Conservation (phyloP, 768 basidiomycete species). For the Leccinum disarticulatum region DNA sequence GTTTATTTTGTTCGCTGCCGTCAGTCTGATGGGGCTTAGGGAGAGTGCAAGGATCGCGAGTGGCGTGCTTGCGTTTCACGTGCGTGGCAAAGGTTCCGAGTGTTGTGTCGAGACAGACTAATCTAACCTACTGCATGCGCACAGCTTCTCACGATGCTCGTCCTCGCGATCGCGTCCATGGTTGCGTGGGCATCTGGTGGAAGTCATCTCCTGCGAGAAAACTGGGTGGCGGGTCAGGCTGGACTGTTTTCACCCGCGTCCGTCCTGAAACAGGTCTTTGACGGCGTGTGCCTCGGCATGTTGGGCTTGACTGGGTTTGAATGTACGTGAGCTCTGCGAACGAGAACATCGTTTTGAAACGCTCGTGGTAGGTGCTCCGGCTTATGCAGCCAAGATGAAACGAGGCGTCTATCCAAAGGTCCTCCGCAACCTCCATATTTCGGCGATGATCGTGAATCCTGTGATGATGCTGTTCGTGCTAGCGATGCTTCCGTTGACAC, state of each 20-base stretch:
- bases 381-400: constrained; percentile 63
- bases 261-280: constrained; percentile 51
- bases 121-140: neutral
- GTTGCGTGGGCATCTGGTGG: constrained; percentile 56
- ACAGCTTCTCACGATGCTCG: constrained; percentile 56
- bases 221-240: constrained; percentile 48
- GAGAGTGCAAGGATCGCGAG: constrained; percentile 65
- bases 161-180: constrained; percentile 48
- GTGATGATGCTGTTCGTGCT: constrained; percentile 59
- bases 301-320: constrained; percentile 72
- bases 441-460: constrained; percentile 56
- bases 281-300: constrained; percentile 70
- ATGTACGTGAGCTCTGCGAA: constrained; percentile 37
- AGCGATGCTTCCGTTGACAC: constrained; percentile 54
- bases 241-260: constrained; percentile 28
- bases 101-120: neutral
- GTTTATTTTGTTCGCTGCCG: constrained; percentile 49
- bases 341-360: neutral
- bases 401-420: constrained; percentile 55
- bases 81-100: constrained; percentile 30
- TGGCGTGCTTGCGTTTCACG: constrained; percentile 57
- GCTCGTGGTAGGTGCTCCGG: constrained; percentile 48
- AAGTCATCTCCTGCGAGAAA: constrained; percentile 45
- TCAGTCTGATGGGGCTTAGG: constrained; percentile 58
- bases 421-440: constrained; percentile 62